phyloP scores from a whole-genome alignment of 768 basidiomycete species.

The Suillus variegatus region DNA sequence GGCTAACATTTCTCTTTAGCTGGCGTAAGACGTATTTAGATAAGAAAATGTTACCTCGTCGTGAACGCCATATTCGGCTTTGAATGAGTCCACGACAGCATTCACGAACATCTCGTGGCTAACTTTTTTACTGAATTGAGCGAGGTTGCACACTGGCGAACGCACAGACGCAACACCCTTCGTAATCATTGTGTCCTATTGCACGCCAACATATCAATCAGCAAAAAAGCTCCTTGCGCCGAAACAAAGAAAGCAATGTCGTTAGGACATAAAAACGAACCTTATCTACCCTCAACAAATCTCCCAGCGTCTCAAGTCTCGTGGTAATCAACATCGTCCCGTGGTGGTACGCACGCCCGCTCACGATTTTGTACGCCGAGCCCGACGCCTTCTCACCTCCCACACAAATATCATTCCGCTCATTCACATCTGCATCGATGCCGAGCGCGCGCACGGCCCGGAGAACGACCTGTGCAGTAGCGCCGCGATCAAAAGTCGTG shows the following conservation, averaged over 20 bases:
- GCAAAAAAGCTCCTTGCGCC: conserved; percentile 1
- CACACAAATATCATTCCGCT: conserved; percentile 89
- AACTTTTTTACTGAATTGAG: conserved; percentile 47
- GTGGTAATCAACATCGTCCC: conserved; percentile 98
- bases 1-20: conserved; percentile 32
- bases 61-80: conserved; percentile 48
- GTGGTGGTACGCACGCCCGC: conserved; percentile 91
- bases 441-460: conserved; percentile 77
- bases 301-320: conserved; percentile 66
- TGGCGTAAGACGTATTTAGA: not conserved
- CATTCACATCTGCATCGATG: conserved; percentile 79
- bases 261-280: conserved; percentile 39
- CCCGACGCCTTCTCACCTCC: conserved; percentile 91
- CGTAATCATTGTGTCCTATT: conserved; percentile 75
- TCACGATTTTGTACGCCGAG: conserved; percentile 95
- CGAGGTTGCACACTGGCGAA: conserved; percentile 88
- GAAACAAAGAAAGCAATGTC: not conserved
- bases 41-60: conserved; percentile 31
- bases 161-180: conserved; percentile 90
- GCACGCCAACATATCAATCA: not conserved
- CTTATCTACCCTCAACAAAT: conserved; percentile 66
- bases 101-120: conserved; percentile 71
- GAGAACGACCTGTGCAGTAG: conserved; percentile 76
- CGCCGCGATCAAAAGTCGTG: conserved; percentile 72
- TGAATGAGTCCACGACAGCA: conserved; percentile 72